Percentiles rank a stretch among this genome's conserved stretches.
phyloP scores from a whole-genome alignment of 441 rosid species.

The Cnidoscolus chayamansa region DNA sequence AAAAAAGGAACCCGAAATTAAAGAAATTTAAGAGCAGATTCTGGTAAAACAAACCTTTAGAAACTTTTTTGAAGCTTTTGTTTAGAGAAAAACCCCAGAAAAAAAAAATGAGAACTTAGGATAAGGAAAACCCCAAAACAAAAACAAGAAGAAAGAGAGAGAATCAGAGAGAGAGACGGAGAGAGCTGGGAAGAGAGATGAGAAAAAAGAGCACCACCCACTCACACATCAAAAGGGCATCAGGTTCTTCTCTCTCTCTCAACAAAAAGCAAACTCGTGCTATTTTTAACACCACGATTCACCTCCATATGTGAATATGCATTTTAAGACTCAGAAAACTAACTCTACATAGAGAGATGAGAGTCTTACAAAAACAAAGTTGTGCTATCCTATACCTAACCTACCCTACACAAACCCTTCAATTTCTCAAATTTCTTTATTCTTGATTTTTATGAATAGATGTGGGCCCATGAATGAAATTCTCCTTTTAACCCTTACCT shows the following conservation, averaged over 20 bases:
- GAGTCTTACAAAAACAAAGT: conserved; percentile 23
- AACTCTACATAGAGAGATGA: not conserved
- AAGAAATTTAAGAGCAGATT: conserved; percentile 1
- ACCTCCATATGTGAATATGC: conserved; percentile 26
- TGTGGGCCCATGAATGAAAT: conserved; percentile 6
- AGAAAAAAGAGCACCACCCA: conserved; percentile 60
- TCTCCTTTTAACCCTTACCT: not conserved
- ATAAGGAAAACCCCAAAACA: not conserved
- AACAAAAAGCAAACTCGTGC: conserved; percentile 28
- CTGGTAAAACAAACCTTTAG: conserved; percentile 19
- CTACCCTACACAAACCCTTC: conserved; percentile 32
- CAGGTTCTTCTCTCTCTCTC: conserved; percentile 46
- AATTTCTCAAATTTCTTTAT: conserved; percentile 33
- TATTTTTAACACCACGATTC: conserved; percentile 31
- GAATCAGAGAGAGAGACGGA: conserved; percentile 16
- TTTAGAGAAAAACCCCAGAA: not conserved
- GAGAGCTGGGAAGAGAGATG: not conserved
- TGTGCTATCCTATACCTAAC: conserved; percentile 44
- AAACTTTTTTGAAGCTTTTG: not conserved
- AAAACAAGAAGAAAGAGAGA: conserved; percentile 10
- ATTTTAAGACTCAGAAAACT: not conserved
- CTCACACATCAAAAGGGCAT: conserved; percentile 74
- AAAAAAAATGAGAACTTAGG: conserved; percentile 1
- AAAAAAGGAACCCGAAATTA: not conserved
- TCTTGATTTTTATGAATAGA: conserved; percentile 19